Evolutionary conservation across 2,329 filamentous ascomycete species (phyloP).

Genomic region (Trichoderma asperellum): DNA sequence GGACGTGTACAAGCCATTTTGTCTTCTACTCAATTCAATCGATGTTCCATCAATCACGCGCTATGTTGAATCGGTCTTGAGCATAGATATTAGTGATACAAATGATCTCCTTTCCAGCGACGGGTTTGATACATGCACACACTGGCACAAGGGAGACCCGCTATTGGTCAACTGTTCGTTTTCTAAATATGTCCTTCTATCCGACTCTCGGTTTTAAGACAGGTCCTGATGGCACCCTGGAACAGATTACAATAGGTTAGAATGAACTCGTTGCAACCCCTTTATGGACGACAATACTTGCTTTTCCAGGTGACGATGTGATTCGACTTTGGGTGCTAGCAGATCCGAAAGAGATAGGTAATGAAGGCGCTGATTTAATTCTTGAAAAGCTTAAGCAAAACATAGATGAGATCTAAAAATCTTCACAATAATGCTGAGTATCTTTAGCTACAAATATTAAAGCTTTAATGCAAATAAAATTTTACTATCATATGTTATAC

Average conservation of each 20-base stretch:
- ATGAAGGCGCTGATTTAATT: not conserved
- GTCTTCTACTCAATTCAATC: not conserved
- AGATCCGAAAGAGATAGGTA: not conserved
- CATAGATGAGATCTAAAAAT: not conserved
- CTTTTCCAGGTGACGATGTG: not conserved
- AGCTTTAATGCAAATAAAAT: too few species aligned
- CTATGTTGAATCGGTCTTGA: not conserved
- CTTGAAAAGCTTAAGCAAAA: not conserved
- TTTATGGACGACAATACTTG: not conserved
- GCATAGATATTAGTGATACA: not conserved
- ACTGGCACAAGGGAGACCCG: not conserved
- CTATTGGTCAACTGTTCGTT: not conserved
- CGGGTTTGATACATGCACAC: not conserved
- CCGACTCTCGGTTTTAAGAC: not conserved
- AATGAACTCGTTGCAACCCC: not conserved
- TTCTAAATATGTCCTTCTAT: not conserved
- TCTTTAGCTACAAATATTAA: too few species aligned
- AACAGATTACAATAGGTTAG: not conserved
- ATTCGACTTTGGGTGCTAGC: not conserved
- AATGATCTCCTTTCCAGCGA: too few species aligned
- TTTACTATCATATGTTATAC: too few species aligned
- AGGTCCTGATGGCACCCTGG: not conserved
- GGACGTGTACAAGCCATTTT: not conserved
- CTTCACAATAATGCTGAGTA: too few species aligned
- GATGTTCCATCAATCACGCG: not conserved